Percentiles rank a stretch among this genome's conserved stretches.
Evolutionary conservation across 169 alveolate species (phyloP).

Genomic region (Plasmodium gaboni): DNA sequence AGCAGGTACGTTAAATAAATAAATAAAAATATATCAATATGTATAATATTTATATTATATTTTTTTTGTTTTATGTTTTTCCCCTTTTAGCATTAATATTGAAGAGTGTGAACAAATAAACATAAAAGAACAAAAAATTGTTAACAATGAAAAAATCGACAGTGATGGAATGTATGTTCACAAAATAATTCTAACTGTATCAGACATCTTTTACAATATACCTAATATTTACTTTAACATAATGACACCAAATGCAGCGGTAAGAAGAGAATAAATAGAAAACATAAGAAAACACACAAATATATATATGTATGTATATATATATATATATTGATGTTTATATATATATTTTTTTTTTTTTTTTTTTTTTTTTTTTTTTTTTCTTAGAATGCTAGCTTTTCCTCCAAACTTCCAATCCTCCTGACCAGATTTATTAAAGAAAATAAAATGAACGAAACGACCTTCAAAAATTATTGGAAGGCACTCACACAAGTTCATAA

Average conservation of each 20-base stretch:
- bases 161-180: conserved; percentile 22
- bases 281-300: too few species aligned
- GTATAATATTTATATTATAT: not conserved
- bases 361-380: not conserved
- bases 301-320: not conserved
- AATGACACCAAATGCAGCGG: conserved; percentile 16
- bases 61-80: not conserved
- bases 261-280: not conserved
- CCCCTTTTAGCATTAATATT: conserved; percentile 19
- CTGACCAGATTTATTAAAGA: conserved; percentile 69
- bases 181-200: conserved; percentile 25
- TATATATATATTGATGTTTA: not conserved
- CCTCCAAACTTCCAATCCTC: conserved; percentile 46
- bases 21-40: not conserved
- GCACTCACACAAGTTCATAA: conserved; percentile 67
- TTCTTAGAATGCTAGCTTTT: conserved; percentile 18
- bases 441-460: conserved; percentile 64
- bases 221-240: conserved; percentile 46
- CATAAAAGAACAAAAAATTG: conserved; percentile 44
- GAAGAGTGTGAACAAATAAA: conserved; percentile 53
- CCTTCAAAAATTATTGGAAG: conserved; percentile 70
- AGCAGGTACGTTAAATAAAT: conserved; percentile 9
- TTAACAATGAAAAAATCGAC: conserved; percentile 43
- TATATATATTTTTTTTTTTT: not conserved
- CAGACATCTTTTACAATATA: conserved; percentile 54